These are phyloP conservation scores for Trametes coccinea DNA, from an alignment of 768 basidiomycete genomes.

Conservation along the genomic window DNA sequence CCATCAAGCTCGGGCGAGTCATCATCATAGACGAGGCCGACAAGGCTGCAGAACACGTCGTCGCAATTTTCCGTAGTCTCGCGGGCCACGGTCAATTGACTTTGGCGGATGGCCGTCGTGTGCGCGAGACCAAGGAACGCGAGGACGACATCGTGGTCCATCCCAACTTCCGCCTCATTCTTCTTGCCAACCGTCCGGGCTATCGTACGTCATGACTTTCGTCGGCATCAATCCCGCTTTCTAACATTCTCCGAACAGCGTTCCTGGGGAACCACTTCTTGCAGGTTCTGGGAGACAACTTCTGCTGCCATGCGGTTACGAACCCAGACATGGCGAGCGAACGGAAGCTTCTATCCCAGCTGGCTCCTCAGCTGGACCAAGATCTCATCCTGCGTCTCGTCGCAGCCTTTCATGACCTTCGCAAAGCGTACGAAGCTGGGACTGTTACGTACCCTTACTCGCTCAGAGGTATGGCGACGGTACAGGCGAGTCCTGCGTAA, in stretches of 20 bases:
- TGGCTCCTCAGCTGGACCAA: slow-evolving; percentile 59
- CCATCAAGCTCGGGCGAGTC: slow-evolving; percentile 59
- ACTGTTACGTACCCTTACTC: slow-evolving; percentile 67
- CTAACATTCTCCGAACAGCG: slow-evolving; percentile 38
- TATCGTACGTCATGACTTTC: slow-evolving; percentile 49
- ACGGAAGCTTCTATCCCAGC: slow-evolving; percentile 54
- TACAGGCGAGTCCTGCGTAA: too few species aligned
- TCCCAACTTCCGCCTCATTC: slow-evolving; percentile 60
- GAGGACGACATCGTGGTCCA: slow-evolving; percentile 61
- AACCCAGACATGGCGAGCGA: slow-evolving; percentile 73
- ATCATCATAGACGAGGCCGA: slow-evolving; percentile 74
- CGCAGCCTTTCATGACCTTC: slow-evolving; percentile 63
- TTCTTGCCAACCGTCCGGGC: slow-evolving; percentile 67
- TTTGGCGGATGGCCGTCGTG: slow-evolving; percentile 61
- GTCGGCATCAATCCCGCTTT: background rate
- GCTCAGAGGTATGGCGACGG: slow-evolving; percentile 47
- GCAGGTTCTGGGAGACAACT: slow-evolving; percentile 70
- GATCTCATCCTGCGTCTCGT: slow-evolving; percentile 58
- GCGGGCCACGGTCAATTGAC: slow-evolving; percentile 66
- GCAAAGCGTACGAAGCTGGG: slow-evolving; percentile 58
- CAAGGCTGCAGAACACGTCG: slow-evolving; percentile 73
- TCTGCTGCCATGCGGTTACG: slow-evolving; percentile 62
- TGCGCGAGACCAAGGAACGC: slow-evolving; percentile 46
- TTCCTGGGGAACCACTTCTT: slow-evolving; percentile 76
- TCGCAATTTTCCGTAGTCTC: slow-evolving; percentile 68